A percentile compares a stretch with the other conserved stretches of the same genome.
These are phyloP conservation scores for Marchantia paleacea DNA, from an alignment of 225 moss, liverwort and hornwort genomes.

Conservation along the genomic window DNA sequence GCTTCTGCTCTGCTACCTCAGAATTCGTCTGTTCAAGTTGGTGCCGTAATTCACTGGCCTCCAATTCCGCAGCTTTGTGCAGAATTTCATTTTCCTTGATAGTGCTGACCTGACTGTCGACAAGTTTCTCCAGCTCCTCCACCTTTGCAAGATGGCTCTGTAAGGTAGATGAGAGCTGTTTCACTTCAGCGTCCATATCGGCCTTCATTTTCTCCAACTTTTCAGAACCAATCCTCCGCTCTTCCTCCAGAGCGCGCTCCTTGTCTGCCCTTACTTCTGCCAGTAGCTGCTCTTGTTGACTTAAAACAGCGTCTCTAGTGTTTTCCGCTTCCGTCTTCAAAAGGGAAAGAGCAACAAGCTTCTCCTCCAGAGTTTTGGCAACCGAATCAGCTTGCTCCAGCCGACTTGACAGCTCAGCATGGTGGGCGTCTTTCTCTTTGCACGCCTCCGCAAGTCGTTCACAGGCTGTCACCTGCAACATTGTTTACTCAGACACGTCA, in stretches of 20 bases:
- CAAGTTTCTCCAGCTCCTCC: constrained; percentile 35
- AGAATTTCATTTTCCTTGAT: constrained; percentile 32
- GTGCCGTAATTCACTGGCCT: constrained; percentile 21
- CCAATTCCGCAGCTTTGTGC: constrained; percentile 21
- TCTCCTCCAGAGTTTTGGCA: constrained; percentile 26
- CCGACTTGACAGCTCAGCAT: constrained; percentile 13
- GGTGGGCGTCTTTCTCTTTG: constrained; percentile 35
- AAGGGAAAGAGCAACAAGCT: constrained; percentile 17
- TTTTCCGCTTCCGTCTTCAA: constrained; percentile 27
- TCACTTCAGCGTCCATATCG: constrained; percentile 35
- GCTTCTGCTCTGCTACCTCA: constrained; percentile 21
- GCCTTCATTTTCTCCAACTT: constrained; percentile 29
- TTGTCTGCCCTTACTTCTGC: constrained; percentile 27
- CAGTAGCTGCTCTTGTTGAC: constrained; percentile 27
- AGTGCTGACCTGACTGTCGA: constrained; percentile 22
- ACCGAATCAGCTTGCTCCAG: constrained; percentile 25
- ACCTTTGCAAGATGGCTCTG: constrained; percentile 24
- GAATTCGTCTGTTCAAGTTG: constrained; percentile 24
- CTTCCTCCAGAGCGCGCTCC: constrained; percentile 31
- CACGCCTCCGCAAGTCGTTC: constrained; percentile 36
- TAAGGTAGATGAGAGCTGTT: constrained; percentile 25
- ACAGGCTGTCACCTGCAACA: constrained; percentile 32
- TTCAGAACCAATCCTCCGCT: constrained; percentile 22
- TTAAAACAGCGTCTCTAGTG: constrained; percentile 25
- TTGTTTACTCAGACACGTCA: background rate